Evolutionary conservation across 2,329 filamentous ascomycete species (phyloP).

Genomic region (Nakataea oryzae): DNA sequence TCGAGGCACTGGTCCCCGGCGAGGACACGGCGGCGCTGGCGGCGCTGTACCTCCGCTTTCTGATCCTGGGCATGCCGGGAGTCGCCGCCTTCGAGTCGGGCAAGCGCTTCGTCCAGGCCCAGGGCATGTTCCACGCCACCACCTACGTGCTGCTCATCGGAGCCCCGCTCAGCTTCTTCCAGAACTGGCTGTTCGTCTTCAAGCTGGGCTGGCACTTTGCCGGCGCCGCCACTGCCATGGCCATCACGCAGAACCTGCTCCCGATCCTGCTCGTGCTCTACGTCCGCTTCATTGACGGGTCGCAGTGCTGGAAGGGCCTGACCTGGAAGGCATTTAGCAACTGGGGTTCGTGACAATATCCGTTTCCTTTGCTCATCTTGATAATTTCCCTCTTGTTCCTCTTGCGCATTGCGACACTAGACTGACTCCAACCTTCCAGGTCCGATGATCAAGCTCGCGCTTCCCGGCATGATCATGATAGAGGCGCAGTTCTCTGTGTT

Average conservation of each 20-base stretch:
- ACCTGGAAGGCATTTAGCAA: constrained; percentile 30
- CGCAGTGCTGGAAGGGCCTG: constrained; percentile 78
- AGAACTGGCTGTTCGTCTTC: constrained; percentile 72
- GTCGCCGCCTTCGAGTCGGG: constrained; percentile 64
- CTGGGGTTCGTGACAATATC: constrained; percentile 16
- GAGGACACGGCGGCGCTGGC: constrained; percentile 57
- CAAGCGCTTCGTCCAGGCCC: constrained; percentile 69
- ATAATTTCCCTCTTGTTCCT: not conserved
- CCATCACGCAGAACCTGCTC: constrained; percentile 67
- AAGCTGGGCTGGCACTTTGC: constrained; percentile 58
- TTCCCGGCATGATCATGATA: constrained; percentile 65
- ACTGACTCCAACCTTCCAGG: constrained; percentile 18
- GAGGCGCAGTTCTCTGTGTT: constrained; percentile 39
- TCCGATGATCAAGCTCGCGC: constrained; percentile 62
- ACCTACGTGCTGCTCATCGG: constrained; percentile 32
- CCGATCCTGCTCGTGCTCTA: constrained; percentile 70
- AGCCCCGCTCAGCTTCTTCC: constrained; percentile 55
- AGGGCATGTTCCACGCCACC: constrained; percentile 63
- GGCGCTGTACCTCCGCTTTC: constrained; percentile 57
- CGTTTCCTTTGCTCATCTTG: not conserved
- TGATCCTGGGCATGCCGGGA: constrained; percentile 59
- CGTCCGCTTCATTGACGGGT: constrained; percentile 61
- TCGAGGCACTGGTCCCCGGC: constrained; percentile 23
- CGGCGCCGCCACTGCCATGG: constrained; percentile 73
- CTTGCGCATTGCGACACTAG: not conserved